Evolutionary conservation across 2,329 filamentous ascomycete genomes (phyloP).

Genomic region (Cadophora sp.): DNA sequence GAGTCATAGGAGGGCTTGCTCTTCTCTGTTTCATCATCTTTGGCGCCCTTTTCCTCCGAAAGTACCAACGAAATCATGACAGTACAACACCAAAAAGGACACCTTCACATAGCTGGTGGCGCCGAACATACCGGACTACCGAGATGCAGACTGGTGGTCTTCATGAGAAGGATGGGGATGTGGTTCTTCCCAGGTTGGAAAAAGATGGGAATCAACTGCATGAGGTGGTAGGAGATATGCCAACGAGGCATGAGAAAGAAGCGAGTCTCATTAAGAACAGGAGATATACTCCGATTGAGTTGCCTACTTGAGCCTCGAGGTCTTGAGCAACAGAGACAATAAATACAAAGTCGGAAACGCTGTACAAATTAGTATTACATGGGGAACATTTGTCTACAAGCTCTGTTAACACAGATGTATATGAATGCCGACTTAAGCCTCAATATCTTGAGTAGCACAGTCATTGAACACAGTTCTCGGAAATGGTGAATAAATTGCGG

Average conservation of each 20-base stretch:
- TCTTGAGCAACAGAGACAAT: not conserved
- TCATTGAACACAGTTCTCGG: no score
- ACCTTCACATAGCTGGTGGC: constrained; percentile 10
- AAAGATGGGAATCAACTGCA: constrained; percentile 18
- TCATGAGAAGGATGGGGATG: constrained; percentile 20
- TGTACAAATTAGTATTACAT: not conserved
- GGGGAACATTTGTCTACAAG: no score
- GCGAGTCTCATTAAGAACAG: constrained; percentile 6
- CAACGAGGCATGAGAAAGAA: constrained; percentile 15
- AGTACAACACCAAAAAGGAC: not conserved
- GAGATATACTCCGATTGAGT: constrained; percentile 12
- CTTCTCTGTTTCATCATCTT: constrained; percentile 43
- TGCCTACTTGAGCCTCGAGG: not conserved
- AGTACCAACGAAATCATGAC: constrained; percentile 18
- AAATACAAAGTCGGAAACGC: not conserved
- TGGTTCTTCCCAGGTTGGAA: not conserved
- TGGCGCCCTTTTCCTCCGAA: constrained; percentile 27
- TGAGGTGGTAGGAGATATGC: constrained; percentile 16
- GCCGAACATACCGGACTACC: constrained; percentile 11
- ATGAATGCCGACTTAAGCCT: no score
- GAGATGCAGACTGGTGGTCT: constrained; percentile 22
- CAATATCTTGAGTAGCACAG: no score
- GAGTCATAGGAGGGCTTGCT: constrained; percentile 45
- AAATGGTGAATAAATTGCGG: no score
- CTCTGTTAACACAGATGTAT: no score